Percentiles rank a stretch among this genome's conserved stretches.
phyloP scores from a whole-genome alignment of 1,284 basidiomycete genomes.

The Heterobasidion annosum region DNA sequence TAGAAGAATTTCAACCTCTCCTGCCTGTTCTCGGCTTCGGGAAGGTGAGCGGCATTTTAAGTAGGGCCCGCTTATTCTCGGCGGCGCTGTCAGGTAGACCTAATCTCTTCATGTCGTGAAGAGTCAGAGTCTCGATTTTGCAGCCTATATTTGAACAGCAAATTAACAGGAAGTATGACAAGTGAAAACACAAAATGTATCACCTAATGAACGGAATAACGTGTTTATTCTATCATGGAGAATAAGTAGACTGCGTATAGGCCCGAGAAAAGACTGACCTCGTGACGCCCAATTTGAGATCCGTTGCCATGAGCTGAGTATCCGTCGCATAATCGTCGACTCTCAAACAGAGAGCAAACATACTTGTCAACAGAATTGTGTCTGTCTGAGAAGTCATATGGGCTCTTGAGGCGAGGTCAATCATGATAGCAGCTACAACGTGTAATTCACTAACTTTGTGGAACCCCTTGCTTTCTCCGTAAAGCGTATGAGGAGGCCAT shows the following conservation, averaged over 20 bases:
- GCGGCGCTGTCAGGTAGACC: conserved; percentile 55
- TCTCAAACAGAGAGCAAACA: conserved; percentile 73
- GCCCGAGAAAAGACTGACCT: conserved; percentile 40
- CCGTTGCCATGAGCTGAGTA: conserved; percentile 55
- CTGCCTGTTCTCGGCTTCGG: conserved; percentile 50
- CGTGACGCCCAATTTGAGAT: conserved; percentile 53
- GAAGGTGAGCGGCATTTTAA: conserved; percentile 72
- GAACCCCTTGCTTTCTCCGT: conserved; percentile 63
- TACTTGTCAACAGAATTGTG: conserved; percentile 65
- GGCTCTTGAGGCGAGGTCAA: conserved; percentile 31
- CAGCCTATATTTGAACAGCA: conserved; percentile 43
- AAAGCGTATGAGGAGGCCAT: conserved; percentile 73
- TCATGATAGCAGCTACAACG: background rate
- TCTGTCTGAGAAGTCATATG: conserved; percentile 62
- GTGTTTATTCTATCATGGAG: conserved; percentile 15
- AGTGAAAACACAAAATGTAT: background rate
- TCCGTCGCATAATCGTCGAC: conserved; percentile 74
- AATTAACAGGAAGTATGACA: background rate
- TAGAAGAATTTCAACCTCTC: conserved; percentile 7
- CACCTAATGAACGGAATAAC: conserved; percentile 25
- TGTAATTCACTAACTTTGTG: conserved; percentile 31
- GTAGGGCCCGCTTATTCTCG: conserved; percentile 56
- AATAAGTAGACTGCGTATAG: conserved; percentile 4
- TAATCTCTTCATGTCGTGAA: conserved; percentile 56
- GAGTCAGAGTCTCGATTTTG: conserved; percentile 49